phyloP scores from a whole-genome alignment of 768 basidiomycete species.

The Lentinula edodes region DNA sequence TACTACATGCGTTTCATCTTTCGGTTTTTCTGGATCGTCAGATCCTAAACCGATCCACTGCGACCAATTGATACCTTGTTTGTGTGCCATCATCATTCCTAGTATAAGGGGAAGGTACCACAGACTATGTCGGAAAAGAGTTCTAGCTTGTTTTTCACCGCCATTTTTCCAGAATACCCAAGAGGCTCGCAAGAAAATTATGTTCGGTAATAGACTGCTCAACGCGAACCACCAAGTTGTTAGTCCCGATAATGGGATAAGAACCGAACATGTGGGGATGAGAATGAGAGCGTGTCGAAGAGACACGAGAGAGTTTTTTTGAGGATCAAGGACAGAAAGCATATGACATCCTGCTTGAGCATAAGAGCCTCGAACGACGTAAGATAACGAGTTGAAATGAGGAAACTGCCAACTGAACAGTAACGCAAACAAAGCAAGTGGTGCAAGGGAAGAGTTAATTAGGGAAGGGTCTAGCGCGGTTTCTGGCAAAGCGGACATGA shows the following conservation, averaged over 20 bases:
- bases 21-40: conserved; percentile 16
- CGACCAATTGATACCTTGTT: conserved; percentile 77
- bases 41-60: conserved; percentile 46
- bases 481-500: conserved; percentile 35
- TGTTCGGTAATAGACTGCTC: conserved; percentile 73
- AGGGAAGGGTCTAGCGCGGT: conserved; percentile 36
- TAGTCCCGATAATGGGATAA: conserved; percentile 84
- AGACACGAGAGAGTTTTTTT: conserved; percentile 78
- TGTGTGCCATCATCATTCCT: conserved; percentile 93
- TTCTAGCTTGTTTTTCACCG: conserved; percentile 73
- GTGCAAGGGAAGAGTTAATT: conserved; percentile 77
- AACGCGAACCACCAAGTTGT: conserved; percentile 90
- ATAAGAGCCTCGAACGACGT: conserved; percentile 82
- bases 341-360: conserved; percentile 92
- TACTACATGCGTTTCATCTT: conserved; percentile 4
- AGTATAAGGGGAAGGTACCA: conserved; percentile 90
- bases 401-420: conserved; percentile 98
- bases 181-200: conserved; percentile 60
- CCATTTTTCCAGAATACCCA: conserved; percentile 69
- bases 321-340: conserved; percentile 77
- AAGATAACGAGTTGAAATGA: conserved; percentile 92
- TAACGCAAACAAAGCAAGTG: conserved; percentile 75
- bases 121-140: conserved; percentile 73
- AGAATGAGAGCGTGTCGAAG: conserved; percentile 78
- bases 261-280: conserved; percentile 69